Base-by-base conservation (phyloP, 23 red algal species). In the Gracilaria vermiculophylla region DNA sequence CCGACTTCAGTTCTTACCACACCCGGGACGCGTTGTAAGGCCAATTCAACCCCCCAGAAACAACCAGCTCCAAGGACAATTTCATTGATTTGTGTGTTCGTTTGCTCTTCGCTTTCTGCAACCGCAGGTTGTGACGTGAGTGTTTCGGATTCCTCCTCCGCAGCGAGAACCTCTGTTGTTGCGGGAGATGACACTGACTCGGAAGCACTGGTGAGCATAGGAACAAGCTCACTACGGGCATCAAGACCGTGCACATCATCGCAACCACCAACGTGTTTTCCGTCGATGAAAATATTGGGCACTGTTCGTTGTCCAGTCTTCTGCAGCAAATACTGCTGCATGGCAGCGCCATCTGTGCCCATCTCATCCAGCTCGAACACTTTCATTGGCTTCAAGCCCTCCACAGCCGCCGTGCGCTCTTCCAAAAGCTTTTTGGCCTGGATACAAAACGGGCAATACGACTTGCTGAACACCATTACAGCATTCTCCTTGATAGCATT, bases 261-360 rank as follows among this genome's bases (percentile, higher is more conserved):
- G 77, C 85, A 87, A 40, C 97, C 97, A 74, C 97, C 97, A 16
- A 99, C 69, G 50, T 94, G 89, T 54, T 92, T 76, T 3, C 91
- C 78, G 21, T 37, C 91, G 36, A 99, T 86, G 70, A 95, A 99
- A 21, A 99, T 86, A 58, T 91, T 99, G 8, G 97, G 92, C 53
- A 95, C 97, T 15, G 92, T 95, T 5, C 81, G 69, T 36, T 85
- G 92, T 20, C 97, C 92, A 48, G 93, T 99, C 83, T 75, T 89
- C 17, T 80, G 53, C 42, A 77, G 41, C 53, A 99, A 61, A 17
- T 80, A 87, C 10, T 65, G 40, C 56, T 99, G 88, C 25, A 99
- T 88, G 3, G 62, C 53, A 23, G 31, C 57, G 25, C 97, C 97
- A 21, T 85, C 87, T 15, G 45, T 53, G 33, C 81, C 43, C 87